Conservation (phyloP, 768 basidiomycete species). For the Phaeotremella skinneri region DNA sequence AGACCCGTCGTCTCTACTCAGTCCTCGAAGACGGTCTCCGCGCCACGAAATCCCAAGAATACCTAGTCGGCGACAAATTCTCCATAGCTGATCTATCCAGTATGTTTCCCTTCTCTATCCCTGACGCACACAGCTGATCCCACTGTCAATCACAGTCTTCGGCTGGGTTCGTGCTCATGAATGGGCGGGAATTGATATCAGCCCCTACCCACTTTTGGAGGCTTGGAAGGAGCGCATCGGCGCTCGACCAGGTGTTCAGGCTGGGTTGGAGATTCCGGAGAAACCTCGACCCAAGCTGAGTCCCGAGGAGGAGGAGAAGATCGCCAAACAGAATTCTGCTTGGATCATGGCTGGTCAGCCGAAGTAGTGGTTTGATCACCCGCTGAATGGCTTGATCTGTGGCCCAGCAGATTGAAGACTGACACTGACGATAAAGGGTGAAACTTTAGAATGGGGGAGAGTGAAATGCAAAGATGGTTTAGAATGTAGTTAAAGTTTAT, state of each 20-base stretch:
- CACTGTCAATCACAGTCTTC: constrained; percentile 29
- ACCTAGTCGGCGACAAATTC: constrained; percentile 71
- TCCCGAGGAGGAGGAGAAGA: constrained; percentile 48
- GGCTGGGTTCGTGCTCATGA: constrained; percentile 59
- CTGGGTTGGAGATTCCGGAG: constrained; percentile 50
- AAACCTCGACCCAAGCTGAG: constrained; percentile 29
- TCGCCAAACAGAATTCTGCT: constrained; percentile 35
- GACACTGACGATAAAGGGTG: too few species aligned
- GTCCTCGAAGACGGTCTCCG: constrained; percentile 75
- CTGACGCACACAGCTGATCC: not conserved
- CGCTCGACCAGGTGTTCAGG: constrained; percentile 50
- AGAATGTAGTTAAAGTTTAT: not conserved
- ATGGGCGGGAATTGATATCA: constrained; percentile 60
- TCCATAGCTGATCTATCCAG: constrained; percentile 59
- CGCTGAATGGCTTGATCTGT: too few species aligned
- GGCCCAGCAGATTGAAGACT: too few species aligned
- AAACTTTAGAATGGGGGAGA: not conserved
- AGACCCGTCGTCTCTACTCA: constrained; percentile 77
- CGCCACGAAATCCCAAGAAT: constrained; percentile 62
- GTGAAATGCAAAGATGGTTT: not conserved
- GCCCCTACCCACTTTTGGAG: constrained; percentile 66
- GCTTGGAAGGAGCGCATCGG: constrained; percentile 56
- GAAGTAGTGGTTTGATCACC: too few species aligned
- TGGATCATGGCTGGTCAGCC: constrained; percentile 40
- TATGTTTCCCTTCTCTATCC: constrained; percentile 16